Conservation (phyloP, 2,329 filamentous ascomycete genomes). For the Botrytis porri region DNA sequence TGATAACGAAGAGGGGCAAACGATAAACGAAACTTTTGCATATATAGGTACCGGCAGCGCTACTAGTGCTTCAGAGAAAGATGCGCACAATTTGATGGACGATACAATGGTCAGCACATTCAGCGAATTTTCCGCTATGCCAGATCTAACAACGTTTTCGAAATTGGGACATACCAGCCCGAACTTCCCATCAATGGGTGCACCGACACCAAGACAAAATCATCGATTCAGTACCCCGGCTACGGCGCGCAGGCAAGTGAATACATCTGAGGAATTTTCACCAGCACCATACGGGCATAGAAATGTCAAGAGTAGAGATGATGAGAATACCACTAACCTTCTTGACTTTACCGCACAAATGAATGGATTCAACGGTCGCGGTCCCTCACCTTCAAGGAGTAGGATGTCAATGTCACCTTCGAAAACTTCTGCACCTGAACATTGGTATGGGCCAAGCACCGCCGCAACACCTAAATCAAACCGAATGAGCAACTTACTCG, state of each 20-base stretch:
- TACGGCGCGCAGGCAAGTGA: slow-evolving; percentile 31
- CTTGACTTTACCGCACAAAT: slow-evolving; percentile 85
- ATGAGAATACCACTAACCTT: slow-evolving; percentile 68
- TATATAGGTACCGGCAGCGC: slow-evolving; percentile 38
- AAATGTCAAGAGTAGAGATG: slow-evolving; percentile 32
- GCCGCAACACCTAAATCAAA: slow-evolving; percentile 32
- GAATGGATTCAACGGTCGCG: slow-evolving; percentile 49
- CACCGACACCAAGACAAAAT: slow-evolving; percentile 38
- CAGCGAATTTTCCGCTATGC: slow-evolving; percentile 85
- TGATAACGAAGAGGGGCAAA: slow-evolving; percentile 30
- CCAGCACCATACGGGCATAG: slow-evolving; percentile 43
- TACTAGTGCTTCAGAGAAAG: slow-evolving; percentile 29
- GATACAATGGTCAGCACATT: slow-evolving; percentile 45
- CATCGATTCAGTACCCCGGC: slow-evolving; percentile 34
- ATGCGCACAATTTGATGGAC: slow-evolving; percentile 34
- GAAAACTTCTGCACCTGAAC: slow-evolving; percentile 36
- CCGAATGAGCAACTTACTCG: slow-evolving; percentile 67
- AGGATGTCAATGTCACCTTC: slow-evolving; percentile 49
- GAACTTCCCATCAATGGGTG: slow-evolving; percentile 46
- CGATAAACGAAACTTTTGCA: slow-evolving; percentile 33
- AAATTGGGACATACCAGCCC: slow-evolving; percentile 65
- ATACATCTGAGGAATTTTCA: slow-evolving; percentile 34
- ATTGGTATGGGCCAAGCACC: slow-evolving; percentile 21
- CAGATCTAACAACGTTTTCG: slow-evolving; percentile 81
- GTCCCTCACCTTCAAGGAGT: slow-evolving; percentile 50